Evolutionary conservation across 2,329 filamentous ascomycete species (phyloP).

Genomic region (Pleomassaria siparia): DNA sequence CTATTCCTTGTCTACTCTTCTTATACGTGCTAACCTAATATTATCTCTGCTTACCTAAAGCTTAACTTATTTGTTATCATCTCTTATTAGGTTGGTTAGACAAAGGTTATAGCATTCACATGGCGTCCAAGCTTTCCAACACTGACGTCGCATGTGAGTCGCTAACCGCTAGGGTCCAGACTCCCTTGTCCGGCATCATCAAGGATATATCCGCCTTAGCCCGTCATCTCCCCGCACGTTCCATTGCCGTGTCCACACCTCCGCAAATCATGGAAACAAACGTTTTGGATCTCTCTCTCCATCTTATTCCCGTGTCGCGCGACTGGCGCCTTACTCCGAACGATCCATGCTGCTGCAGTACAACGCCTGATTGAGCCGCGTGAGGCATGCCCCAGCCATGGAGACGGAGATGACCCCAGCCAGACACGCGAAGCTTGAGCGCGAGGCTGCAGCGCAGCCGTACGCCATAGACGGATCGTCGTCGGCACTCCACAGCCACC

Average conservation of each 20-base stretch:
- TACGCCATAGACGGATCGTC: background rate
- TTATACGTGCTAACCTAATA: no score
- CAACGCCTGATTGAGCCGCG: background rate
- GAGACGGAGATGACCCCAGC: background rate
- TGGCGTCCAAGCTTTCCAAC: no score
- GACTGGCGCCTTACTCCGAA: background rate
- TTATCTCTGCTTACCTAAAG: no score
- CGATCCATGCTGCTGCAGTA: background rate
- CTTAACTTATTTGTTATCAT: no score
- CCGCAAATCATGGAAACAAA: background rate
- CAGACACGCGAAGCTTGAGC: no score
- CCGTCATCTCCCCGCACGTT: background rate
- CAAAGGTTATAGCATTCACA: no score
- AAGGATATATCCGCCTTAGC: background rate
- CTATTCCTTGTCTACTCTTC: no score
- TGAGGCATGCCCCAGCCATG: background rate
- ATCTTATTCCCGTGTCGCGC: constrained; percentile 3
- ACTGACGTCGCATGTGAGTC: no score
- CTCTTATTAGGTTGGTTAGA: no score
- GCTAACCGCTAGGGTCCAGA: background rate
- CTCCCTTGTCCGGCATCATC: background rate
- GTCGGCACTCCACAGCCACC: background rate
- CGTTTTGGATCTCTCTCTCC: background rate
- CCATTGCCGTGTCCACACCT: background rate
- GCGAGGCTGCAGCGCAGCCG: background rate